Conservation (phyloP, 78 protist species). For the Polysphondylium violaceum region DNA sequence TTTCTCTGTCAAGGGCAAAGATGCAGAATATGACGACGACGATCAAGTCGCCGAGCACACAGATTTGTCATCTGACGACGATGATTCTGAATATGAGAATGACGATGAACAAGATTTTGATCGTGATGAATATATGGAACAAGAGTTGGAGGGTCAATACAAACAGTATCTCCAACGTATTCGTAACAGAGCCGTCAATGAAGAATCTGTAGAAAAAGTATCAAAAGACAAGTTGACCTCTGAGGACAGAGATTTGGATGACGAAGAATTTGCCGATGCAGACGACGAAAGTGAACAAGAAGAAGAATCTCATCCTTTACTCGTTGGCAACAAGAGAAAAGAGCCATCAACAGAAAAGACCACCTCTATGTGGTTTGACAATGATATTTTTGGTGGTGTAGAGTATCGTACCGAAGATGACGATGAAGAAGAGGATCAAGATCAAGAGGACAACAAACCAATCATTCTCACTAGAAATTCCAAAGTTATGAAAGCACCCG, state of each 20-base stretch:
- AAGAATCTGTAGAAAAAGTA: conserved; percentile 12
- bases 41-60: conserved; percentile 13
- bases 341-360: neutral
- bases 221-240: conserved; percentile 12
- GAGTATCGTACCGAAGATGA: conserved; percentile 16
- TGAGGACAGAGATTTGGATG: neutral
- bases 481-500: neutral
- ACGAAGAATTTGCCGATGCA: neutral
- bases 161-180: neutral
- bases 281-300: conserved; percentile 26
- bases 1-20: conserved; percentile 3
- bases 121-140: conserved; percentile 44
- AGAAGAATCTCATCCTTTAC: conserved; percentile 21
- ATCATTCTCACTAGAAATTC: conserved; percentile 4
- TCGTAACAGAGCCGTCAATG: neutral
- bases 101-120: conserved; percentile 34
- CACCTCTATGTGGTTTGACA: conserved; percentile 8
- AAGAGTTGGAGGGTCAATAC: conserved; percentile 48
- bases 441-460: conserved; percentile 28
- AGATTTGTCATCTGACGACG: conserved; percentile 30
- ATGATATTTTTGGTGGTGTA: conserved; percentile 28
- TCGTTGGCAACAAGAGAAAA: conserved; percentile 8
- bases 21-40: conserved; percentile 13
- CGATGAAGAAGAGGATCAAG: neutral
- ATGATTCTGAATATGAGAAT: conserved; percentile 17